phyloP scores from a whole-genome alignment of 2,329 filamentous ascomycete genomes.

The Capronia americana region DNA sequence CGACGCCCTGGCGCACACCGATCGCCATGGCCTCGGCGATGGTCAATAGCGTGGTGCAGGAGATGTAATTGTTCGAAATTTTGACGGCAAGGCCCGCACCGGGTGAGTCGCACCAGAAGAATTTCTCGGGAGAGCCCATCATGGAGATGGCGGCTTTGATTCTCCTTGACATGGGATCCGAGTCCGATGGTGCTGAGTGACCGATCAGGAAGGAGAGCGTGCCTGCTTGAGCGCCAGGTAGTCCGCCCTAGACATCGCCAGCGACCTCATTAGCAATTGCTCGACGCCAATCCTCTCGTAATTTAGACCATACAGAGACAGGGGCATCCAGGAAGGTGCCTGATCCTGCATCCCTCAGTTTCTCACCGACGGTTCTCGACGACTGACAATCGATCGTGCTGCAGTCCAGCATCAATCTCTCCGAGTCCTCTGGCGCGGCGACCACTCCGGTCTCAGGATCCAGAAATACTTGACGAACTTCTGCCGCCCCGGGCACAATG shows the following conservation, averaged over 20 bases:
- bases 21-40: constrained; percentile 12
- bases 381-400: constrained; percentile 16
- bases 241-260: constrained; percentile 2
- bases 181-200: neutral
- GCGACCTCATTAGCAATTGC: neutral
- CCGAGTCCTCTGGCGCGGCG: constrained; percentile 8
- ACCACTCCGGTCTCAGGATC: constrained; percentile 12
- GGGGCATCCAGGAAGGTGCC: constrained; percentile 14
- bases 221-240: constrained; percentile 9
- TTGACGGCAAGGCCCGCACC: constrained; percentile 19
- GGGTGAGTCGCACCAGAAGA: constrained; percentile 17
- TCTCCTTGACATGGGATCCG: constrained; percentile 1
- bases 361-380: constrained; percentile 10
- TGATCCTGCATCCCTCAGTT: constrained; percentile 1
- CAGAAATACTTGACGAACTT: constrained; percentile 17
- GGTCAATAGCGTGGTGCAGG: neutral
- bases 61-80: constrained; percentile 15
- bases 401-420: constrained; percentile 16
- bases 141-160: constrained; percentile 7
- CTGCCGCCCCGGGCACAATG: constrained; percentile 13
- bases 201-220: constrained; percentile 19
- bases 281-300: neutral
- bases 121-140: constrained; percentile 18
- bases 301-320: constrained; percentile 8
- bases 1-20: constrained; percentile 3